Base-by-base conservation (phyloP, 495 filamentous ascomycete species). In the Tuber brumale region DNA sequence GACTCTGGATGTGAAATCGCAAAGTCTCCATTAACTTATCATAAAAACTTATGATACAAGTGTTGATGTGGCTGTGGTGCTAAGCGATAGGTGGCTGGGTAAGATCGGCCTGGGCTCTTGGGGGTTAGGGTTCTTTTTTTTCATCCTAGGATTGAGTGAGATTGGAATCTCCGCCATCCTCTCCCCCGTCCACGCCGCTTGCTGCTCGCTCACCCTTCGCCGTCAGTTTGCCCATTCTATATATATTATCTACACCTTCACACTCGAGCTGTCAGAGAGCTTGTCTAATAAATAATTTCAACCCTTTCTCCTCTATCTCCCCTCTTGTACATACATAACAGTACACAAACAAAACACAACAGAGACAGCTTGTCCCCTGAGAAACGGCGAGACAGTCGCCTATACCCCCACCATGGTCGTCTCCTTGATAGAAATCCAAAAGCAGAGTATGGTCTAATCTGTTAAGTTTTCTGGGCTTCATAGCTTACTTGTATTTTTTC, bases 391-490 rank as follows among this genome's bases (percentile, higher is more conserved):
- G 27, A 18, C 27, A 66, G 3, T 14, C 57, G 14, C 57, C 57
- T 66, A 19, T 4, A 35, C 45, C n/a, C n/a, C 21, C 46, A 74
- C 45, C 39, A 39, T 80, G 72, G 69, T 44, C 74, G 16, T 27
- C 35, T 51, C 74, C 79, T 74, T 83, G 43, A 75, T 83, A 45
- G 81, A 83, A 71, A 69, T 83, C 72, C 81, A 83, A 71, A 83
- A 79, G 46, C 77, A 81, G 71, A 80, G 81, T 79, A 45, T 69
- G 76, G 35, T 69, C 21, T 35, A 31, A 27, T 31, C 71, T 75
- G 10, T 72, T 41, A 10, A 39, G 23, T 39, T 51, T 39, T 27
- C 14, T 41, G 57, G 46, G 45, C n/a, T n/a, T 61, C 39, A 27
- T 71, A 70, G 41, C 76, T 79, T 46, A 75, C 77, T 21, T 51